Conservation (phyloP, 192 early-diverging fungal genomes). For the Umbelopsis sp. region DNA sequence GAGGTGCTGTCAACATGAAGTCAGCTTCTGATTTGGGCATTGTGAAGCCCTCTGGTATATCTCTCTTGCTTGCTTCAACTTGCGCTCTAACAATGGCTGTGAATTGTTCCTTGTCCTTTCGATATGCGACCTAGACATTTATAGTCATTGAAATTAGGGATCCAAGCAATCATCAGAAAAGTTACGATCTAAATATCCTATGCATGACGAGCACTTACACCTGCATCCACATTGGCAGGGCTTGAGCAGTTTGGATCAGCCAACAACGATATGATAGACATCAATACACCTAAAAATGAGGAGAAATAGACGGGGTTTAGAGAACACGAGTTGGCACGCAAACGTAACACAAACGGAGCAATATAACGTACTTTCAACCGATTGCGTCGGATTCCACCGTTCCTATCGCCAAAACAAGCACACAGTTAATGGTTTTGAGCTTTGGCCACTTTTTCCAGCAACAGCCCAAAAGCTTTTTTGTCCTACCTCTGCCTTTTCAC, state of each 20-base stretch:
- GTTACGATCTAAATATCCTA: background rate
- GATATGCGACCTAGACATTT: constrained; percentile 43
- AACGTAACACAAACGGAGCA: background rate
- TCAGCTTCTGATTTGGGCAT: constrained; percentile 47
- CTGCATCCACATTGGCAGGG: constrained; percentile 58
- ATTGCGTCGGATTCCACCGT: constrained; percentile 82
- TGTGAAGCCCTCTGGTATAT: constrained; percentile 51
- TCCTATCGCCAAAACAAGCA: constrained; percentile 41
- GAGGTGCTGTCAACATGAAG: constrained; percentile 42
- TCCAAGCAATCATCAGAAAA: background rate
- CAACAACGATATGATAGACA: constrained; percentile 50
- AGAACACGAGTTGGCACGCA: background rate
- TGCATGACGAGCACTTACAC: constrained; percentile 33
- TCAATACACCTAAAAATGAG: constrained; percentile 44
- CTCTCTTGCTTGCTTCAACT: constrained; percentile 51
- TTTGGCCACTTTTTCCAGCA: background rate
- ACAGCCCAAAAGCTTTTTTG: background rate
- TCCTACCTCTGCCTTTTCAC: constrained; percentile 47
- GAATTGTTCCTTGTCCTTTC: constrained; percentile 42
- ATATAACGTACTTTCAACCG: constrained; percentile 44
- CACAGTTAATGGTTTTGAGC: background rate
- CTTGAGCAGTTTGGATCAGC: constrained; percentile 55
- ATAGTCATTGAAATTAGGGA: background rate
- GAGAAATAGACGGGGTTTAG: background rate
- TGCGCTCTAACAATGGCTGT: constrained; percentile 45